A percentile compares a stretch with the other conserved stretches of the same genome.
These are phyloP conservation scores for Mycosarcoma maydis DNA, from an alignment of 1,284 basidiomycete species.

Conservation along the genomic window DNA sequence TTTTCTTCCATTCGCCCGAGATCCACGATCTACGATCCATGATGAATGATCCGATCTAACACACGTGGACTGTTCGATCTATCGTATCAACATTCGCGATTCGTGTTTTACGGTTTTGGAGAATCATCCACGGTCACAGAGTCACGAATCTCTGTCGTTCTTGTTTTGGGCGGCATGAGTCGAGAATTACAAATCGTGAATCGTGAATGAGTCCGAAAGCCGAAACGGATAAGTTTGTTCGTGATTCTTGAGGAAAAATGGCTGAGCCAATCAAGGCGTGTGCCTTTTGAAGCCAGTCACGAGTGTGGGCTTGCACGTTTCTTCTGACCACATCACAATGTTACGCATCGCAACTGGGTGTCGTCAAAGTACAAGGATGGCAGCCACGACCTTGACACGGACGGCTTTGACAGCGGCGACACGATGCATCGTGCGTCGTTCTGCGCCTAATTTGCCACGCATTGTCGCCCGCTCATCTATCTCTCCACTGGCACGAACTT, in stretches of 20 bases:
- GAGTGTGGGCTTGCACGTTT: no score
- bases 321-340: no score
- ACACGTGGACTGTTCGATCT: no score
- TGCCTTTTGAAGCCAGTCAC: neutral
- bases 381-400: neutral
- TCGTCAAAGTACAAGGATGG: no score
- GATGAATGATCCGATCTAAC: no score
- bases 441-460: neutral
- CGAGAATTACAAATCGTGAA: no score
- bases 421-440: neutral
- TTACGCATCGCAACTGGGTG: no score
- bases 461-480: neutral
- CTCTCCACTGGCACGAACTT: neutral
- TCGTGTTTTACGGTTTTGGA: no score
- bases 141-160: neutral
- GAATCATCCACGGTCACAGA: neutral
- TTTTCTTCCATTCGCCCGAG: slow-evolving; percentile 19
- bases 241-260: no score
- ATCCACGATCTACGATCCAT: no score
- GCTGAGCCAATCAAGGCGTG: slow-evolving; percentile 5
- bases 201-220: slow-evolving; percentile 7
- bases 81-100: no score
- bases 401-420: neutral
- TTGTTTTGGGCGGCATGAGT: no score
- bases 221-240: slow-evolving; percentile 4